Base-by-base conservation (phyloP, 148 eudicot species). In the Rhododendron molle region DNA sequence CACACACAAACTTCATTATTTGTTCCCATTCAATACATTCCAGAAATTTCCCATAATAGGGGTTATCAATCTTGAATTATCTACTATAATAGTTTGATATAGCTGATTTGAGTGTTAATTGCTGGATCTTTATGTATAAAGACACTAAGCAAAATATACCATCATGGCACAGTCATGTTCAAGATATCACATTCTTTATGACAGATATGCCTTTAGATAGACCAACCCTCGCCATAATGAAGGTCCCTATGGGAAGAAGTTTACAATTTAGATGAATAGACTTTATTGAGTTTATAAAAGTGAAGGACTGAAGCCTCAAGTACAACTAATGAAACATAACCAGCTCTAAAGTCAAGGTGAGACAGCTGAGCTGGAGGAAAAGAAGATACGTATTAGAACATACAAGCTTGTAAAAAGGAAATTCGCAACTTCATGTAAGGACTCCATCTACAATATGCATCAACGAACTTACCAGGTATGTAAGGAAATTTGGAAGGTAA, bases 401-500 rank as follows among this genome's bases (percentile, higher is more conserved):
- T 69, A 69, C 36, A 28, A 28, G 15, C 36, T 28, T 12, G 34
- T 28, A 28, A 28, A 28, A 69, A 28, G 74, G 34, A 69, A 69
- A 69, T 69, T 26, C 16, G 16, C 74, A 10, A 69, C 71, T 62
- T 62, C 71, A 62, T 9, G 30, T n/a, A 43, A 43, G 7, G 7
- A 43, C 5, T 43, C 5, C 44, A 43, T 7, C 7, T 7, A 43
- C 7, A 43, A 21, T 58, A 58, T 5, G 23, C 6, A 10, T 26
- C 20, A 80, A 67, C 15, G 46, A 86, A 85, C 89, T 85, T 85
- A 94, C 98, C 90, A 28, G 98, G 98, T 82, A 93, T 85, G 76
- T 67, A 50, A 49, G 96, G 98, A 89, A 94, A 94, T 69, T 89
- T 93, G 83, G 90, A 88, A 30, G 98, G 95, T 9, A 91, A 80